Base-by-base conservation (phyloP, 2,329 filamentous ascomycete genomes). In the Cercospora berteroae region DNA sequence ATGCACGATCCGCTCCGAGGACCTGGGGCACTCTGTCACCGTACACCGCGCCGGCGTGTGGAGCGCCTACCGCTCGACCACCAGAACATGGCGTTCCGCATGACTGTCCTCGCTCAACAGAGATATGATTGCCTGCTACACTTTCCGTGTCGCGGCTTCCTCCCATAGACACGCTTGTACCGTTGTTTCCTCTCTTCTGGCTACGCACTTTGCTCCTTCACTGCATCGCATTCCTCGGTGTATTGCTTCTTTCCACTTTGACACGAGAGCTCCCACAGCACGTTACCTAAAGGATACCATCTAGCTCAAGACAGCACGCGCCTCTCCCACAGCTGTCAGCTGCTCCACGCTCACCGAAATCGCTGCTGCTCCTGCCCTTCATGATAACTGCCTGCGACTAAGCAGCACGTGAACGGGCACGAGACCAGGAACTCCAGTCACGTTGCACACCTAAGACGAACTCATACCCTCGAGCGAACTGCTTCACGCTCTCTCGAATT, bases 381-480 rank as follows among this genome's bases (percentile, higher is more conserved):
- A 48, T 29, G n/a, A 33, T 29, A 27, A 2, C 20, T 10, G 48
- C 31, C 58, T 52, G 13, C 66, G 27, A 66, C 57, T 60, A 39
- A 58, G 58, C 61, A 57, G 63, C 70, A 70, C 71, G 66, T 70
- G 71, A 64, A 70, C 66, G 66, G 70, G 69, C 68, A 71, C 71
- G 65, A 67, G 71, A 69, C 57, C 67, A 66, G 44, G n/a, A 48
- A 50, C 44, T 20, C 55, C 16, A 31, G 56, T 63, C 55, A 44
- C 50, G 13, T 52, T 50, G 50, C 23, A 36, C 44, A 42, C 39
- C 31, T 64, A 55, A 60, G 60, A 55, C 60, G 60, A 63, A 36
- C 52, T 48, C 42, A 25, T 56, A 20, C 48, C 48, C 8, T 31
- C 25, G 48, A 61, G 18, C 58, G 44, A 60, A 56, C 16, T 56